Evolutionary conservation across 352 stramenopile species (phyloP).

Genomic region (Pythium aristosporum): DNA sequence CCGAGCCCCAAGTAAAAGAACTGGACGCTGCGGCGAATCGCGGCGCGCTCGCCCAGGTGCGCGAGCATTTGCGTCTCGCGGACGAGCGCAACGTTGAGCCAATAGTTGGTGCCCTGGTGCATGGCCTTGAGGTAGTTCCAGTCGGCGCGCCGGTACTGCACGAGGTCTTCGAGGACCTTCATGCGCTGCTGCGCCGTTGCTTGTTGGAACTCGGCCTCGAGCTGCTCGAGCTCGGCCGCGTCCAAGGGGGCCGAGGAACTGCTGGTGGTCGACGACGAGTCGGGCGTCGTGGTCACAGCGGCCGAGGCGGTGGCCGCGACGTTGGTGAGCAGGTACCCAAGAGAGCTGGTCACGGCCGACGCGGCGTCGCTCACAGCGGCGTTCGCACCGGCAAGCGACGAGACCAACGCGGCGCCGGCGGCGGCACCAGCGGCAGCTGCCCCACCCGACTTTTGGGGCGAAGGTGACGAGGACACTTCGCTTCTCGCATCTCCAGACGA

Average conservation of each 20-base stretch:
- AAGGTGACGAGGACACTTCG: neutral
- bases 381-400: constrained; percentile 17
- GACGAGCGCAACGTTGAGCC: constrained; percentile 76
- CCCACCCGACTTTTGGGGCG: neutral
- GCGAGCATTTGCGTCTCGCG: constrained; percentile 65
- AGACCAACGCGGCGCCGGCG: constrained; percentile 7
- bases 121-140: constrained; percentile 83
- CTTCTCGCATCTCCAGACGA: neutral
- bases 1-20: constrained; percentile 83
- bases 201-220: constrained; percentile 43
- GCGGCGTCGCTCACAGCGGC: constrained; percentile 21
- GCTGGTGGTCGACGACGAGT: neutral
- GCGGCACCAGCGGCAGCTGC: neutral
- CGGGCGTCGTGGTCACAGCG: neutral
- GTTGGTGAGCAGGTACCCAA: constrained; percentile 14
- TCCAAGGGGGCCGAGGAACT: constrained; percentile 1
- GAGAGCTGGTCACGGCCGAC: constrained; percentile 25
- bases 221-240: constrained; percentile 22
- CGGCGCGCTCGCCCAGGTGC: constrained; percentile 58
- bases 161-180: constrained; percentile 70
- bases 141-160: constrained; percentile 69
- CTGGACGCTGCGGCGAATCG: constrained; percentile 57
- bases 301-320: neutral
- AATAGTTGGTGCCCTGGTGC: constrained; percentile 78
- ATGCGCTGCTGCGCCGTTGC: constrained; percentile 67